A percentile compares a stretch with the other conserved stretches of the same genome.
Conservation (phyloP, 352 stramenopile genomes). For the Phytophthora constricta region DNA sequence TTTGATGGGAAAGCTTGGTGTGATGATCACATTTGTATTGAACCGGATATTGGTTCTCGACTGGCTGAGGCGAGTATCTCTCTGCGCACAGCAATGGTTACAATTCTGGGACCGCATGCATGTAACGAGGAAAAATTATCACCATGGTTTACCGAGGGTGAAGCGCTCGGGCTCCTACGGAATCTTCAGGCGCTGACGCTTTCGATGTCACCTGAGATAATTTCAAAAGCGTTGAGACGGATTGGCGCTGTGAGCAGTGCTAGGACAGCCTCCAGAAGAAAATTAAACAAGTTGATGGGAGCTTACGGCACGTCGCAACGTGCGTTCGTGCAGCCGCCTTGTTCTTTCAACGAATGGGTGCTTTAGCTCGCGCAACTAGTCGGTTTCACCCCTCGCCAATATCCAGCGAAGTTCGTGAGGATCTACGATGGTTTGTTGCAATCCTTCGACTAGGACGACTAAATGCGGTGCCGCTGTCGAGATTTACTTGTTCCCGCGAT, state of each 20-base stretch:
- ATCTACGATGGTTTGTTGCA: conserved; percentile 13
- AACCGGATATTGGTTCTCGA: conserved; percentile 20
- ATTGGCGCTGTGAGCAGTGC: not conserved
- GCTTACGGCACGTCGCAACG: not conserved
- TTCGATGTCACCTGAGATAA: conserved; percentile 14
- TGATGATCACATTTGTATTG: conserved; percentile 27
- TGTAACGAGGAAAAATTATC: conserved; percentile 31
- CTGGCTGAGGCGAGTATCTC: conserved; percentile 5
- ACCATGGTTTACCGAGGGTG: conserved; percentile 7
- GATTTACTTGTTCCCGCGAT: not conserved
- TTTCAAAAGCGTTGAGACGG: conserved; percentile 6
- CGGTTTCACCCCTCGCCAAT: not conserved
- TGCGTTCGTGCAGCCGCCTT: not conserved
- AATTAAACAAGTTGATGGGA: not conserved
- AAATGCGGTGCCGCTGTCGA: not conserved
- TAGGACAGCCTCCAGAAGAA: not conserved
- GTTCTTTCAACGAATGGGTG: not conserved
- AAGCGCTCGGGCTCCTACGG: conserved; percentile 12
- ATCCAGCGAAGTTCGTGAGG: not conserved
- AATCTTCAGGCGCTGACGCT: not conserved
- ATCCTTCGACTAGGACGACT: not conserved
- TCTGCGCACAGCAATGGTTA: conserved; percentile 6
- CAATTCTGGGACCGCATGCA: conserved; percentile 11
- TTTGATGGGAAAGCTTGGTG: conserved; percentile 19
- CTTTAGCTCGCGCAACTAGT: not conserved